Conservation (phyloP, 345 rosid species). For the Salix koriyanagi region DNA sequence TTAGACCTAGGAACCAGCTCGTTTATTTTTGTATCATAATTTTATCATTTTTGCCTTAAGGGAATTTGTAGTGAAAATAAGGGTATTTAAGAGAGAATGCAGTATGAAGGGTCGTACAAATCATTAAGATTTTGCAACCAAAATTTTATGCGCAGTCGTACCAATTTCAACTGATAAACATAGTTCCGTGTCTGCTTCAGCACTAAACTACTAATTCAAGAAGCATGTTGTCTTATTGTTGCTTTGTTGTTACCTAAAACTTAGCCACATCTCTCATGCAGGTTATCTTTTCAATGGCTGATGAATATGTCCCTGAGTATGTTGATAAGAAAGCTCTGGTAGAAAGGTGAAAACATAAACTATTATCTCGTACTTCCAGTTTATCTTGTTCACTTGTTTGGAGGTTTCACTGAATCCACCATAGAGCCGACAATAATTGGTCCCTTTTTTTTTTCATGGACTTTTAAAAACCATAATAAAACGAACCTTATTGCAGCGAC, state of each 20-base stretch:
- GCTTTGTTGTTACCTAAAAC: background rate
- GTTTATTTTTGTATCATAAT: background rate
- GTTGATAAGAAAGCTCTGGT: conserved; percentile 86
- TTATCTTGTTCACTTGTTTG: background rate
- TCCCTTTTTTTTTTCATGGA: background rate
- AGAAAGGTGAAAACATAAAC: conserved; percentile 49
- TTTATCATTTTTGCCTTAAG: background rate
- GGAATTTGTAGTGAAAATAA: background rate
- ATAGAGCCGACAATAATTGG: background rate
- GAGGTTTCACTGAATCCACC: background rate
- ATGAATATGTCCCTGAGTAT: conserved; percentile 79
- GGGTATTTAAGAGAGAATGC: background rate
- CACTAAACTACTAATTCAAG: background rate
- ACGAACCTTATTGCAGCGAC: background rate
- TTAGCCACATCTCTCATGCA: conserved; percentile 19
- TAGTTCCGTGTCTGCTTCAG: background rate
- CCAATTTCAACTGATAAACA: background rate
- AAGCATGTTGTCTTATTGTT: background rate
- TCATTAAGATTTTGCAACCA: background rate
- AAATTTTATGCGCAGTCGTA: background rate
- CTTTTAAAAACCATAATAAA: background rate
- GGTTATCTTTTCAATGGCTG: conserved; percentile 93
- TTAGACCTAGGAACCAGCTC: background rate
- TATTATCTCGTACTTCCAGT: background rate
- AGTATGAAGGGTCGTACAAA: too few relatives aligned